These are phyloP conservation scores for Lentinula sp. DNA, from an alignment of 768 basidiomycete genomes.

Conservation along the genomic window DNA sequence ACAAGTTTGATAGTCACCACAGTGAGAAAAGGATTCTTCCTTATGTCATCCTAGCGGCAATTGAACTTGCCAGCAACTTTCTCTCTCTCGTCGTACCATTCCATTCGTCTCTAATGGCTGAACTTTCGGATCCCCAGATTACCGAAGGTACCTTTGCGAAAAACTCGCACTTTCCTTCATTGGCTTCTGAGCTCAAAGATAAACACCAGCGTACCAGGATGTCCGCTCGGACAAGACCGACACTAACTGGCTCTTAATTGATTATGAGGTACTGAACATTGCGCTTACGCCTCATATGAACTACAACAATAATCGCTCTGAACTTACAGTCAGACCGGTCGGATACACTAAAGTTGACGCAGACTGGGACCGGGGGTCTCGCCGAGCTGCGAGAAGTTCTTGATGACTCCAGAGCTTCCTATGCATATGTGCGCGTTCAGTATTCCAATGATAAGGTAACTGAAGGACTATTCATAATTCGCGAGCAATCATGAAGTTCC, in stretches of 20 bases:
- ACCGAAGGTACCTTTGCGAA: conserved; percentile 47
- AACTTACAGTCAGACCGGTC: conserved; percentile 39
- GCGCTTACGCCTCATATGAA: not conserved
- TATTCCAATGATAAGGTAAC: conserved; percentile 72
- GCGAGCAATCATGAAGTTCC: conserved; percentile 40
- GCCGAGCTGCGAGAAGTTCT: conserved; percentile 68
- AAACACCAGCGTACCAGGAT: not conserved
- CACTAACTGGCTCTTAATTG: conserved; percentile 85
- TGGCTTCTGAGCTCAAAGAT: not conserved
- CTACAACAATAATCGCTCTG: not conserved
- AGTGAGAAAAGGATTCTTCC: not conserved
- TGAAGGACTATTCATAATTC: conserved; percentile 17
- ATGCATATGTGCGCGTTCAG: conserved; percentile 76
- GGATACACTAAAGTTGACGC: conserved; percentile 73
- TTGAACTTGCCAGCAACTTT: not conserved
- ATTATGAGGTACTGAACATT: conserved; percentile 59
- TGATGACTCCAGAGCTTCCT: conserved; percentile 72
- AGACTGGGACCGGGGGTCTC: conserved; percentile 78
- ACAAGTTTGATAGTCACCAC: not conserved
- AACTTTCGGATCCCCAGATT: conserved; percentile 71
- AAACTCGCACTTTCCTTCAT: not conserved
- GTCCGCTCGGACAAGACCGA: conserved; percentile 80
- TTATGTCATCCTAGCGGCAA: not conserved
- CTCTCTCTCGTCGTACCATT: conserved; percentile 5
- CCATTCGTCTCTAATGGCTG: conserved; percentile 51